Conservation (phyloP, 208 protist genomes). For the Trypanosoma melophagium region DNA sequence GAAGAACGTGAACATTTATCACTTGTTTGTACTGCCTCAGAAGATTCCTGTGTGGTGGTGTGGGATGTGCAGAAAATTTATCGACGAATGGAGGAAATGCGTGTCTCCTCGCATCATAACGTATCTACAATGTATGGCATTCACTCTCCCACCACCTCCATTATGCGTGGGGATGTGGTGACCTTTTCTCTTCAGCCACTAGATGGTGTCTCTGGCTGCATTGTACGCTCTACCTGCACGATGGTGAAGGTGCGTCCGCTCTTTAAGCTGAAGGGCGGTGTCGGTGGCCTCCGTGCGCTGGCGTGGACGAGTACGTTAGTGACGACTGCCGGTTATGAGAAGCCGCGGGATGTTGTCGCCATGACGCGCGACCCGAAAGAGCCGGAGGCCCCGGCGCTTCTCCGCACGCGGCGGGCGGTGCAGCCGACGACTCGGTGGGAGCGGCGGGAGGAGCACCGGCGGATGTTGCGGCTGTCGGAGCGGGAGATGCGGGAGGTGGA, state of each 20-base stretch:
- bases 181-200: slow-evolving; percentile 48
- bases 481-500: slow-evolving; percentile 81
- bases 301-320: slow-evolving; percentile 80
- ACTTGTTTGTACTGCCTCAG: slow-evolving; percentile 80
- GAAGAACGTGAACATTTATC: slow-evolving; percentile 69
- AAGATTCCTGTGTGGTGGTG: slow-evolving; percentile 80
- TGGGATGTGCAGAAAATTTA: slow-evolving; percentile 86
- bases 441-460: slow-evolving; percentile 70
- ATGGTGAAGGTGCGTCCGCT: slow-evolving; percentile 79
- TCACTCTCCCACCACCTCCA: neutral
- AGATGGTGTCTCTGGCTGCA: slow-evolving; percentile 22
- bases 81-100: slow-evolving; percentile 60
- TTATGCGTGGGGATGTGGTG: slow-evolving; percentile 55
- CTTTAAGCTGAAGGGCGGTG: slow-evolving; percentile 76
- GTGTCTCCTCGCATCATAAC: slow-evolving; percentile 11
- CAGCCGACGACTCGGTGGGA: slow-evolving; percentile 76
- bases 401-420: slow-evolving; percentile 28
- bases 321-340: slow-evolving; percentile 45
- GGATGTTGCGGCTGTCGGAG: slow-evolving; percentile 58
- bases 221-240: slow-evolving; percentile 66
- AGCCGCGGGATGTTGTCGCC: slow-evolving; percentile 33
- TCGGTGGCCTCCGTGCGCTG: slow-evolving; percentile 67
- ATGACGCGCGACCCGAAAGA: slow-evolving; percentile 40
- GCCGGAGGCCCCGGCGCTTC: slow-evolving; percentile 27
- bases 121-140: neutral